Evolutionary conservation across 495 filamentous ascomycete genomes (phyloP), one percentile per base, ranked within the genome.

Genomic region (Aspergillus heteromorphus): DNA sequence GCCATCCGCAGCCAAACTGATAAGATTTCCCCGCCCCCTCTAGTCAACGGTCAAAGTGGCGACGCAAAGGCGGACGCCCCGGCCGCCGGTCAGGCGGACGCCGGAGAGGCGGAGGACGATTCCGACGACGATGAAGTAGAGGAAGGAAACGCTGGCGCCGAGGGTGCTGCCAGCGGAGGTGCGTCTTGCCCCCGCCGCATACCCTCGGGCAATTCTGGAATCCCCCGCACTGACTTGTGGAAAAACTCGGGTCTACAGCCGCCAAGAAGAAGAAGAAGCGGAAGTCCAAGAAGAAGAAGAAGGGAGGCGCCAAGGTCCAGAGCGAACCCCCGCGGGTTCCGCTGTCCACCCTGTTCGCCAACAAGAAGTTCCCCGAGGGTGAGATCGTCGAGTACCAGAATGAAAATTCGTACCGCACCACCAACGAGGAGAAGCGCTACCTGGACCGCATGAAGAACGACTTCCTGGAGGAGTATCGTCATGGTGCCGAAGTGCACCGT

Each of bases 221-320:
- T 21, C n/a, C 41, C 48, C 50, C 16, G 16, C 48, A 40, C 48
- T 59, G 42, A 58, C 48, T 23, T 27, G 23, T 27, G 23, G 20
- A 55, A 34, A 42, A 20, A n/a, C 21, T 61, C 55, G 56, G 54
- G 51, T 49, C 13, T 49, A 30, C 49, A 79, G 73, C 69, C 41
- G 73, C 73, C 51, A 91, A 91, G 75, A 89, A 89, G 74, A 92
- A 86, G 78, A 90, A 90, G 77, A 88, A 87, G 77, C 88, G 83
- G 78, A 80, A 80, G 69, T 74, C 77, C 54, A 90, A 86, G 79
- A 86, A 82, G 73, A 87, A 86, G 81, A 86, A 87, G 75, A 82
- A 78, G 72, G 68, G 73, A 7, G 69, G 65, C 16, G 82, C 85
- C 17, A 88, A 86, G 18, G 75, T 81, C 51, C 91, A 96, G 73